A percentile compares a stretch with the other conserved stretches of the same genome.
These are phyloP conservation scores for Solanum hybrid DNA, from an alignment of 305 asterid genomes.

Conservation along the genomic window DNA sequence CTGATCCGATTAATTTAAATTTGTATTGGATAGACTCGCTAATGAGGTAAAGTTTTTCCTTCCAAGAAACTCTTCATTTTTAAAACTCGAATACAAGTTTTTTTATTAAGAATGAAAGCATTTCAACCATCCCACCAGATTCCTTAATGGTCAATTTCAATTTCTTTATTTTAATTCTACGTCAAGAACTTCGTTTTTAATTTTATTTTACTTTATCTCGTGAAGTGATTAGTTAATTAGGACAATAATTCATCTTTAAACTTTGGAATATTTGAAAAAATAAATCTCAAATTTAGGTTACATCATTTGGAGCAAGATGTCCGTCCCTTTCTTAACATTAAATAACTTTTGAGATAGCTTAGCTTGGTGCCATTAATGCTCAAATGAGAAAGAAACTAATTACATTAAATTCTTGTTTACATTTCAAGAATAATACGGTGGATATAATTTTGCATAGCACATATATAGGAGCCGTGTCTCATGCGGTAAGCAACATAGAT, in stretches of 20 bases:
- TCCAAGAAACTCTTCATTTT: not conserved
- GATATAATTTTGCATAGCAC: not conserved
- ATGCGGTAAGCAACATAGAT: not conserved
- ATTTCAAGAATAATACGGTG: no score
- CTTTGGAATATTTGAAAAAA: not conserved
- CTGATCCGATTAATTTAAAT: not conserved
- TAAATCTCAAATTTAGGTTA: not conserved
- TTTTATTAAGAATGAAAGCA: not conserved
- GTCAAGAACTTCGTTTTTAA: not conserved
- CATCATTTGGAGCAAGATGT: not conserved
- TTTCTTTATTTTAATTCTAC: not conserved
- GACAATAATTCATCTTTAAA: not conserved
- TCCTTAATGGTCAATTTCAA: not conserved
- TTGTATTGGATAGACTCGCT: not conserved
- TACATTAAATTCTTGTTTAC: no score
- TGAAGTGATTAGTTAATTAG: not conserved
- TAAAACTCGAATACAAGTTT: fast-evolving
- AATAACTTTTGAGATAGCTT: not conserved
- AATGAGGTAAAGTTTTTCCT: not conserved
- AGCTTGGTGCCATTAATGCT: not conserved
- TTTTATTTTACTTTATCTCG: not conserved
- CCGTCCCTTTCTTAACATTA: not conserved
- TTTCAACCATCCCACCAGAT: not conserved
- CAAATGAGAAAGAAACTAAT: not conserved
- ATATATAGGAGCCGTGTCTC: not conserved